Conservation (phyloP, 225 moss, liverwort and hornwort species). For the Physcomitrium patens region DNA sequence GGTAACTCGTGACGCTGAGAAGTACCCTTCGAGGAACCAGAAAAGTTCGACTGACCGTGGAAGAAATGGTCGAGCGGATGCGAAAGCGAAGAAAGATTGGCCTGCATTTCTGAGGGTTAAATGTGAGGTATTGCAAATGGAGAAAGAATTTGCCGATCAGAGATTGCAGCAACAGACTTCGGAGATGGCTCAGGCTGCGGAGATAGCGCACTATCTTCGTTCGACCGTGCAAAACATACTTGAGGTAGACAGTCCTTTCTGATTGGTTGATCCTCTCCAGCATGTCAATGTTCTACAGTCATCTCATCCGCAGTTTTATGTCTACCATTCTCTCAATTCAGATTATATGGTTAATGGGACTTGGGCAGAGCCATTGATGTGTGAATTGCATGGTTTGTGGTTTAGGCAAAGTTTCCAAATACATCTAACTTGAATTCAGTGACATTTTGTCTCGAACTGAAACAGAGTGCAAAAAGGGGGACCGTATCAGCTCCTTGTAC, state of each 20-base stretch:
- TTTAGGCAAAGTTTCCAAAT: not conserved
- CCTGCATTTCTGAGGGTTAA: constrained; percentile 53
- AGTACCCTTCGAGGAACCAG: not conserved
- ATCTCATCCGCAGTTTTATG: too few species aligned
- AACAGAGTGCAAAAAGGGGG: constrained; percentile 59
- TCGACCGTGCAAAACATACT: constrained; percentile 57
- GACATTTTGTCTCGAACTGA: not conserved
- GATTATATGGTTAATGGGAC: not conserved
- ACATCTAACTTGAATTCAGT: not conserved
- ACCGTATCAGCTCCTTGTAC: constrained; percentile 63
- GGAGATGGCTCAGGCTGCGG: constrained; percentile 64
- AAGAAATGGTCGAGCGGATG: constrained; percentile 2
- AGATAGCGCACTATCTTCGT: constrained; percentile 59
- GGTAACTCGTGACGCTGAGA: too few species aligned
- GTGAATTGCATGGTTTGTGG: not conserved
- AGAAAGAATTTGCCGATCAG: constrained; percentile 61
- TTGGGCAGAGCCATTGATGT: not conserved
- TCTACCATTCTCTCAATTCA: too few species aligned
- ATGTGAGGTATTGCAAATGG: constrained; percentile 60
- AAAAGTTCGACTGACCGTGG: constrained; percentile 1
- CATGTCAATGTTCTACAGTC: not conserved
- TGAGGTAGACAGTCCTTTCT: constrained; percentile 34
- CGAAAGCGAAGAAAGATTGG: constrained; percentile 28
- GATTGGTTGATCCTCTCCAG: not conserved
- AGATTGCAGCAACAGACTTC: constrained; percentile 47